Base-by-base conservation (phyloP, 2,329 filamentous ascomycete genomes). In the Cercospora sp. region DNA sequence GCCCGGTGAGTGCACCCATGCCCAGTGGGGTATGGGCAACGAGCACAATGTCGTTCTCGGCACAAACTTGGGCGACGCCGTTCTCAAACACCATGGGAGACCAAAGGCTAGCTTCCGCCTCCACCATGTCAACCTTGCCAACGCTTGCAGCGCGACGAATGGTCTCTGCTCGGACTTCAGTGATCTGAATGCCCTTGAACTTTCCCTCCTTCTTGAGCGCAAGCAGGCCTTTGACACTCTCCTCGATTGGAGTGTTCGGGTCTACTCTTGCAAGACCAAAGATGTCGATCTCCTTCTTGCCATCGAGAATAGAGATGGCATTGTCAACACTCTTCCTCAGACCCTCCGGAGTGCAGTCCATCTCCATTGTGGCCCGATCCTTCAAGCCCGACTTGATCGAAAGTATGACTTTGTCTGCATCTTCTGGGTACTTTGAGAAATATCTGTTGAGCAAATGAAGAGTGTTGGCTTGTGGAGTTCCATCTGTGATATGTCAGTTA, bases 341-440 rank as follows among this genome's bases (percentile, higher is more conserved):
- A 24, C 45, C 45, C 9, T 51, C 45, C 3, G 45, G 45, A 2
- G 45, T 51, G 2, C 45, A 51, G 21, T 51, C 45, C 45, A 51
- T 51, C 10, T 51, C 45, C 45, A 51, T 82, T 1, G 63, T 65
- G 43, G 82, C 72, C 8, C 72, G 77, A 1, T 78, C 67, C 53
- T 83, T 76, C 32, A 78, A 45, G 12, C 80, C 81, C 3, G 81
- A 81, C 69, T 85, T 84, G 75, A 85, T 80, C n/a, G 77, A 81
- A 7, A 85, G 66, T 9, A 82, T 77, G 26, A 85, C 79, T 69
- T 84, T 83, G 37, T 79, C 74, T 0, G 81, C 82, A 70, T 85
- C 82, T 60, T 80, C 79, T 5, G 83, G 83, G 68, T 85, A 83
- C 69, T 81, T 80, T 26, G 77, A 79, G 71, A 85, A 85, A 71